These are phyloP conservation scores for Phytopythium chamaehyphon DNA, from an alignment of 352 stramenopile species.

Conservation along the genomic window DNA sequence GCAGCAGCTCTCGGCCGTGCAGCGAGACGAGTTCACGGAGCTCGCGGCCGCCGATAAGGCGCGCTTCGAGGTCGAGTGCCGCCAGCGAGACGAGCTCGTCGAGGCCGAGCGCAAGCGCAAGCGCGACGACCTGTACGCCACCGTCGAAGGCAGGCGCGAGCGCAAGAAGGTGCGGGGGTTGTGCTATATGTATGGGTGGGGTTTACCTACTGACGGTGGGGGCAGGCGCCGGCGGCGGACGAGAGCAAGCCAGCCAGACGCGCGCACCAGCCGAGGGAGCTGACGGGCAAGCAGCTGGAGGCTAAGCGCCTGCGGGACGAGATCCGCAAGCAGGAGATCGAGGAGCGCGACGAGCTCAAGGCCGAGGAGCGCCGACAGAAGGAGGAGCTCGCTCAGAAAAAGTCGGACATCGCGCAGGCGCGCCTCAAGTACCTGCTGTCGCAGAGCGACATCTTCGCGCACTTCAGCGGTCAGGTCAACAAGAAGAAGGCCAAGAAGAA, in stretches of 20 bases:
- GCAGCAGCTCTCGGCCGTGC: slow-evolving; percentile 53
- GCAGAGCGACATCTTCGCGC: slow-evolving; percentile 97
- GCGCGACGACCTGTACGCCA: slow-evolving; percentile 61
- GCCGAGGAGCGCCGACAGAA: slow-evolving; percentile 78
- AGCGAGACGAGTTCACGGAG: slow-evolving; percentile 69
- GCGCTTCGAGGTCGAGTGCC: slow-evolving; percentile 77
- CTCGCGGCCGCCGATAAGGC: slow-evolving; percentile 50
- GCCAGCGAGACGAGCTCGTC: slow-evolving; percentile 64
- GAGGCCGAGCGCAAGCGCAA: slow-evolving; percentile 70
- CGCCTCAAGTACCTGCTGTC: slow-evolving; percentile 93
- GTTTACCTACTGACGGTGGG: no score
- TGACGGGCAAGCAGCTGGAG: slow-evolving; percentile 65
- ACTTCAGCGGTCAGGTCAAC: slow-evolving; percentile 92
- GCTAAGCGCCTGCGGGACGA: slow-evolving; percentile 66
- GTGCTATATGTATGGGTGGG: no score
- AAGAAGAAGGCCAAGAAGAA: slow-evolving; percentile 74
- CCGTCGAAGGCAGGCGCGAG: slow-evolving; percentile 78
- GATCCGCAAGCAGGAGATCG: slow-evolving; percentile 65
- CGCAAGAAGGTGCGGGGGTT: slow-evolving; percentile 48
- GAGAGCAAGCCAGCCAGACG: slow-evolving; percentile 38
- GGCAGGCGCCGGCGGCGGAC: slow-evolving; percentile 30
- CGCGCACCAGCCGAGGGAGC: slow-evolving; percentile 31
- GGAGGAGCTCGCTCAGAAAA: slow-evolving; percentile 70
- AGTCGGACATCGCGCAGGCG: slow-evolving; percentile 74
- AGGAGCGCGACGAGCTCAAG: slow-evolving; percentile 70